Base-by-base conservation (phyloP, 805 yeast species). In the Candida caryicola region DNA sequence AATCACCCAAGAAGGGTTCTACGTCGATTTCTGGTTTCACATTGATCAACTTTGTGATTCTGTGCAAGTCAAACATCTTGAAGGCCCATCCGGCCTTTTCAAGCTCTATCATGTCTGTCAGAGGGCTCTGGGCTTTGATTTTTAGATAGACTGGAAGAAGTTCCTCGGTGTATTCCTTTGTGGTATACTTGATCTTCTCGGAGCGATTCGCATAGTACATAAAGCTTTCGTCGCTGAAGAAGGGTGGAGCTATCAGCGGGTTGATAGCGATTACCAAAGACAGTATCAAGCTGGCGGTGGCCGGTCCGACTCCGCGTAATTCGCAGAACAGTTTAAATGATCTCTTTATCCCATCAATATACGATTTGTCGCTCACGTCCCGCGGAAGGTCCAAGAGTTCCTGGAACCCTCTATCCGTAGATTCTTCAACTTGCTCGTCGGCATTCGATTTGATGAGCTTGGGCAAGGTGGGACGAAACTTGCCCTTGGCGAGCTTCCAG, bases 181-280 rank as follows among this genome's bases (percentile, higher is more conserved):
- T 44, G 26, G 54, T 66, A 45, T 71, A 72, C 48, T 71, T 73
- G 23, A 72, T 62, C 30, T 66, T 63, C 13, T 42, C 30, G 8
- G 51, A 33, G 9, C 57, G 62, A 3, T 60, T 52, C 23, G 66
- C 60, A 32, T 47, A 62, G 47, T 61, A 63, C 37, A 57, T 45
- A 41, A 63, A 73, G n/a, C 69, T 58, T 50, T 73, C 77, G 42
- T 73, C 79, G 31, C 76, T 70, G 52, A 71, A 71, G 44, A 71
- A 73, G 0, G 77, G 77, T 1, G 73, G 72, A 2, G 66, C 55
- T 17, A 57, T 44, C 1, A 23, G 16, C 2, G 29, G 35, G 19
- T 50, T 44, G 18, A 58, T 43, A 18, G 52, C 41, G 28, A 27
- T n/a, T 23, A 55, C 33, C 14, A 72, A 44, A 1, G 76, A 71